Base-by-base conservation (phyloP, 2,329 filamentous ascomycete genomes). In the Diaporthe velutina region DNA sequence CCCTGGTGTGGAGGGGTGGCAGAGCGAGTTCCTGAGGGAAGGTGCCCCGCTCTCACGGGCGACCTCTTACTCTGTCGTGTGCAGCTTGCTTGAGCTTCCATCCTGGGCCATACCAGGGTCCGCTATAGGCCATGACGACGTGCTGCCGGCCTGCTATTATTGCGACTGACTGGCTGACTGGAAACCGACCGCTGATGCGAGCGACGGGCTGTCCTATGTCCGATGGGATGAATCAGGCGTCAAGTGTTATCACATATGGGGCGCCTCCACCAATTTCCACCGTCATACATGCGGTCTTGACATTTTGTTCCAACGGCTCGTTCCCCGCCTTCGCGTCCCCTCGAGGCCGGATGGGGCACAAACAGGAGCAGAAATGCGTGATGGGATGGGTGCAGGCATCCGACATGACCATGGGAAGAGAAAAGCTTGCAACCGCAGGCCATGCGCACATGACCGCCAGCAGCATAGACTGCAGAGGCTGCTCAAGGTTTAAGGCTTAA, bases 211-310 rank as follows among this genome's bases (percentile, higher is more conserved):
- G 64, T 30, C 28, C 13, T 52, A 52, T 52, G 64, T 54, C 64
- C 64, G 64, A 52, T 68, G 64, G 64, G 64, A 68, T 68, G 64
- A 68, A 40, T 68, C 48, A 67, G 64, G 64, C 64, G 64, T 67
- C 64, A 38, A 67, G 64, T 67, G 45, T 52, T 67, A 67, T 67
- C 64, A 67, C 64, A 67, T 52, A 67, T 67, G 64, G 64, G 64
- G 64, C 64, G 64, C 64, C 45, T 67, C 64, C 64, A 52, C 64
- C 64, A 67, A 67, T 52, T 67, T 50, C 64, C 64, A 52, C 64
- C 64, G 64, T 33, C 45, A n/a, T 52, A 67, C 64, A 67, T 52
- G 64, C 64, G 33, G n/a, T 28, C 45, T 68, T 68, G 48, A 68
- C 33, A 68, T 54, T 19, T 68, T 54, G 30, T 40, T 40, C 45